A percentile compares a stretch with the other conserved stretches of the same genome.
These are phyloP conservation scores for Aureobasidium melanogenum DNA, from an alignment of 2,329 filamentous ascomycete genomes.

Conservation along the genomic window DNA sequence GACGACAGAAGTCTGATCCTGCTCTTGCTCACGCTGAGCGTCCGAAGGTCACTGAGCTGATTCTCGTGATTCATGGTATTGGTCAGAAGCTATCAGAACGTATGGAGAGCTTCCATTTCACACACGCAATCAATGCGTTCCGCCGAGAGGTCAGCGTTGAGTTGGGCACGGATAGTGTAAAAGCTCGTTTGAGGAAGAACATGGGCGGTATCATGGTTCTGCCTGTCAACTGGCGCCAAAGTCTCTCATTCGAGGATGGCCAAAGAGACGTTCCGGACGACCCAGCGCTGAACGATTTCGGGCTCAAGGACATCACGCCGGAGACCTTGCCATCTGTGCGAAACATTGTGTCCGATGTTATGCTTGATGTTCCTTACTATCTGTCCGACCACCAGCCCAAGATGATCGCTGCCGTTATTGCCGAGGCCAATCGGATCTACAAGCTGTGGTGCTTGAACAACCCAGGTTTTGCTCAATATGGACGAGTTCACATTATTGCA, in stretches of 20 bases:
- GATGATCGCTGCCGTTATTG: conserved; percentile 83
- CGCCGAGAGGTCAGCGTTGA: conserved; percentile 80
- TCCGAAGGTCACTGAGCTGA: conserved; percentile 72
- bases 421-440: conserved; percentile 93
- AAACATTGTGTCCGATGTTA: conserved; percentile 89
- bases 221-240: conserved; percentile 84
- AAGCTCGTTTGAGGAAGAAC: conserved; percentile 62
- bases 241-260: conserved; percentile 77
- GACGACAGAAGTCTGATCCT: conserved; percentile 39
- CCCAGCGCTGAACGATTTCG: conserved; percentile 52
- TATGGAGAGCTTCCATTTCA: conserved; percentile 95
- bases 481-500: conserved; percentile 83
- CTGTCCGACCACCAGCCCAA: conserved; percentile 92
- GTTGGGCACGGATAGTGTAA: conserved; percentile 64
- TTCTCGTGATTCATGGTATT: conserved; percentile 90
- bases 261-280: conserved; percentile 50
- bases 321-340: conserved; percentile 82
- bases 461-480: conserved; percentile 65
- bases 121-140: conserved; percentile 87
- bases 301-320: conserved; percentile 83
- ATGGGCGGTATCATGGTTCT: conserved; percentile 89
- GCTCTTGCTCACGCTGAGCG: conserved; percentile 56
- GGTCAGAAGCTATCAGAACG: conserved; percentile 92
- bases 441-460: conserved; percentile 92
- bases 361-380: conserved; percentile 98